Percentiles rank a stretch among this genome's conserved stretches.
phyloP scores from a whole-genome alignment of 805 yeast species.

The Ogataea dorogensis region DNA sequence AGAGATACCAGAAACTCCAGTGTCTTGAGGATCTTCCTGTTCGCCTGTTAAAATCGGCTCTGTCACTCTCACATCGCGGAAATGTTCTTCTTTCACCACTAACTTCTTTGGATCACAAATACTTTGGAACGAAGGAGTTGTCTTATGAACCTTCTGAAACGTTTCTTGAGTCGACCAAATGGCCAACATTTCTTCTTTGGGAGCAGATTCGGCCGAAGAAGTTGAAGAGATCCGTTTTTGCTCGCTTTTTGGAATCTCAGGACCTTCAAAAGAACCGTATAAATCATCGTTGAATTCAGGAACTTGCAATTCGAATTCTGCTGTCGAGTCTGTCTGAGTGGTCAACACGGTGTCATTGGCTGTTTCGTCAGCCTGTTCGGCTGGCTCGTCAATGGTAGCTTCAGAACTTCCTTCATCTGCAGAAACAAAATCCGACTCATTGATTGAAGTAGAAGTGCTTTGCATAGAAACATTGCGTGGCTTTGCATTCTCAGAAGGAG shows the following conservation, averaged over 20 bases:
- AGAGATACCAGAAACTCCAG: conserved; percentile 1
- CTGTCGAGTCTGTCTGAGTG: conserved; percentile 12
- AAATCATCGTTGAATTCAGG: conserved; percentile 44
- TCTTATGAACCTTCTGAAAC: conserved; percentile 21
- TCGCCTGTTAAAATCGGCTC: conserved; percentile 2
- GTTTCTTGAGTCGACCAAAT: conserved; percentile 37
- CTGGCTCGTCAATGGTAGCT: conserved; percentile 15
- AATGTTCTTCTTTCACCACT: conserved; percentile 21
- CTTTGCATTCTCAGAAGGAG: conserved; percentile 1
- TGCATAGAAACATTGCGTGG: conserved; percentile 26
- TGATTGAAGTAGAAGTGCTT: conserved; percentile 26
- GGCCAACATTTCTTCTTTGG: conserved; percentile 28
- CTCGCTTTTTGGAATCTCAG: conserved; percentile 15
- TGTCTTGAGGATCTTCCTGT: background rate
- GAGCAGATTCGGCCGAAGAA: conserved; percentile 28
- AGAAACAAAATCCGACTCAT: conserved; percentile 34
- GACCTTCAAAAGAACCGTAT: conserved; percentile 36
- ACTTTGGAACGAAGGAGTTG: conserved; percentile 26
- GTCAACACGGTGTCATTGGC: conserved; percentile 13
- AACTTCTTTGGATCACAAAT: conserved; percentile 27
- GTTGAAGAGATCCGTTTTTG: conserved; percentile 21
- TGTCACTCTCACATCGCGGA: conserved; percentile 25
- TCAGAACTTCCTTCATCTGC: conserved; percentile 30
- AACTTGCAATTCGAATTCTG: conserved; percentile 26
- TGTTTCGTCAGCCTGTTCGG: conserved; percentile 10